Evolutionary conservation across 148 eudicot species (phyloP).

Genomic region (Heliamphora exappendiculata): DNA sequence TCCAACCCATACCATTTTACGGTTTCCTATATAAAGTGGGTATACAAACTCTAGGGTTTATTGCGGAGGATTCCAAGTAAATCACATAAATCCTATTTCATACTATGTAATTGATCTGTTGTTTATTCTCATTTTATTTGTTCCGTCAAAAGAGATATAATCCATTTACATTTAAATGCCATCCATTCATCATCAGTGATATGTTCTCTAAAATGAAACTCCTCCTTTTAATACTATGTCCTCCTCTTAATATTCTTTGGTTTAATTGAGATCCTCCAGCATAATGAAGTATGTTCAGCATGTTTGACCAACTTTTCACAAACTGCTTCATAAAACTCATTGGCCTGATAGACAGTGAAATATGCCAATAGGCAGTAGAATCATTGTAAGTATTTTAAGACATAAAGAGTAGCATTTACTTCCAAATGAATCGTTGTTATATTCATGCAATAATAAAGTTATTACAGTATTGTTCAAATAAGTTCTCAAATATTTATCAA

Average conservation of each 20-base stretch:
- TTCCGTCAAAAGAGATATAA: too few relatives aligned
- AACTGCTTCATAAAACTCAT: neutral
- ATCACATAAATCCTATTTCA: too few relatives aligned
- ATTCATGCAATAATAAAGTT: neutral
- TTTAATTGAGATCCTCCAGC: neutral
- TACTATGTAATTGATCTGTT: too few relatives aligned
- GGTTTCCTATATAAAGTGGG: too few relatives aligned
- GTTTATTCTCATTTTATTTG: too few relatives aligned
- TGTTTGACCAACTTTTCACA: neutral
- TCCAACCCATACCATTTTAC: too few relatives aligned
- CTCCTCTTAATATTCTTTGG: neutral
- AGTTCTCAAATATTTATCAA: neutral
- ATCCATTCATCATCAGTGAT: too few relatives aligned
- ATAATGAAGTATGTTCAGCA: neutral
- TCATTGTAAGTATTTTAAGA: neutral
- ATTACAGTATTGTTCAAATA: neutral
- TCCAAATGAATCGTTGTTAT: neutral
- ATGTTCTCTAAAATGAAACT: neutral
- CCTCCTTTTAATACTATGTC: neutral
- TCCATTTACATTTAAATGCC: too few relatives aligned
- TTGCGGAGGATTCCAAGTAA: too few relatives aligned
- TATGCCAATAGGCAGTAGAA: neutral
- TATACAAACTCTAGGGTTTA: too few relatives aligned
- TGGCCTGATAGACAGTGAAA: neutral
- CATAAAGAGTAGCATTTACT: neutral